Conservation (phyloP, 208 protist genomes). For the Trichomonas gallinae region DNA sequence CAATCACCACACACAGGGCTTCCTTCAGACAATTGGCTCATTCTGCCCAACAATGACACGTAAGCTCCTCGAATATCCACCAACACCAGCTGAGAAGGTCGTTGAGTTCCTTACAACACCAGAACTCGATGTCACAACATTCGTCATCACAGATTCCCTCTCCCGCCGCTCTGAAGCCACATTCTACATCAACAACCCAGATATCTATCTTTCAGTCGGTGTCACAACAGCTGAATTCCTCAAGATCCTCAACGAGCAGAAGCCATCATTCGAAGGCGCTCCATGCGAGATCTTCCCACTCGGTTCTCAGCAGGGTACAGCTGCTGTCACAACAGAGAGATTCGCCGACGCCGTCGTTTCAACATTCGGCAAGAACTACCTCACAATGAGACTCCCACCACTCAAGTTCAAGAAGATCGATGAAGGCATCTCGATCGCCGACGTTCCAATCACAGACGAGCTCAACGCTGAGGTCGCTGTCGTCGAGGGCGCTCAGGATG, state of each 20-base stretch:
- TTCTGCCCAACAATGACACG: not conserved
- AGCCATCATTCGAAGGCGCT: not conserved
- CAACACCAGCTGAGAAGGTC: not conserved
- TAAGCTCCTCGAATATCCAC: not conserved
- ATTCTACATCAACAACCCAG: not conserved
- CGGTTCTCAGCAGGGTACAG: not conserved
- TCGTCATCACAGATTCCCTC: not conserved
- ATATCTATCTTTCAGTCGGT: not conserved
- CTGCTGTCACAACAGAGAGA: not conserved
- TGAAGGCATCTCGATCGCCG: not conserved
- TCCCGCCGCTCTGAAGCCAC: not conserved
- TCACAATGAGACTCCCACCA: not conserved
- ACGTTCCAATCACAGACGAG: not conserved
- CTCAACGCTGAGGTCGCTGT: not conserved
- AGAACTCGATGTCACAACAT: not conserved
- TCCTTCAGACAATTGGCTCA: not conserved
- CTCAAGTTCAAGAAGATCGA: not conserved
- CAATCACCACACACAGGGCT: not conserved
- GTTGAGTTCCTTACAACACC: not conserved
- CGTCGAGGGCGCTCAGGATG: not conserved
- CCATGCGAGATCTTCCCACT: not conserved
- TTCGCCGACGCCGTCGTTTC: not conserved
- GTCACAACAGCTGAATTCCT: not conserved
- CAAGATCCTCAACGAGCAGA: not conserved
- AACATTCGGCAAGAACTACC: not conserved